Base-by-base conservation (phyloP, 1,284 basidiomycete genomes). In the Boletus semigastroideus region DNA sequence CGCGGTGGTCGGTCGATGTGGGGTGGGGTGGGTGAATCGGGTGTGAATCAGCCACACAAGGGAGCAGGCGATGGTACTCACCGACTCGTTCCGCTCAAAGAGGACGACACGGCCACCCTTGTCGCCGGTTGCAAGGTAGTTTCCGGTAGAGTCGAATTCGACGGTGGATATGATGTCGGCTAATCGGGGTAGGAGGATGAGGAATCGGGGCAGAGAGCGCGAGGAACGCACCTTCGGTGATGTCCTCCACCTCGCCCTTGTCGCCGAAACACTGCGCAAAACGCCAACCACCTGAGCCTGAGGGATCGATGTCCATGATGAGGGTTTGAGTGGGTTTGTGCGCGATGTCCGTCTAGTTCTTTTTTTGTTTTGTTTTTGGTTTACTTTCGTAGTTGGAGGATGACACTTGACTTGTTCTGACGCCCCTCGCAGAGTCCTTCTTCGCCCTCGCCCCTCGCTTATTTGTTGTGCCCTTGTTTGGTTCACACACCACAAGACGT, bases 191-290 rank as follows among this genome's bases (percentile, higher is more conserved):
- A 52, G 63, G 65, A 57, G 59, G 65, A 63, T 67, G 61, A 59
- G 57, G 27, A 55, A 69, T 61, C 58, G 53, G 58, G 49, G 48
- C 41, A 49, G 60, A 53, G 53, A 56, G 51, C 44, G 54, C 51
- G 58, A 40, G 33, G 49, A 52, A 52, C 54, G 48, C 63, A 94
- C 94, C 94, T 80, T 99, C 96, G 57, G 97, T 99, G 70, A 99
- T 99, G 73, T 99, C 97, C 71, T 99, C 97, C 28, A 99, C 96
- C 71, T 99, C 92, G 63, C 92, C 94, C 82, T 97, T 96, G 80
- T 98, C 94, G 65, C 97, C 97, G 72, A 99, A 99, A 77, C 97
- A 99, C 72, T 99, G 97, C 49, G 97, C 97, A 74, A 99, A 99
- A 65, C 95, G 88, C 97, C 97, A 99, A 68, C 88, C 88, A 62